phyloP scores from a whole-genome alignment of 805 yeast species.

The Candida pseudofarinosa region DNA sequence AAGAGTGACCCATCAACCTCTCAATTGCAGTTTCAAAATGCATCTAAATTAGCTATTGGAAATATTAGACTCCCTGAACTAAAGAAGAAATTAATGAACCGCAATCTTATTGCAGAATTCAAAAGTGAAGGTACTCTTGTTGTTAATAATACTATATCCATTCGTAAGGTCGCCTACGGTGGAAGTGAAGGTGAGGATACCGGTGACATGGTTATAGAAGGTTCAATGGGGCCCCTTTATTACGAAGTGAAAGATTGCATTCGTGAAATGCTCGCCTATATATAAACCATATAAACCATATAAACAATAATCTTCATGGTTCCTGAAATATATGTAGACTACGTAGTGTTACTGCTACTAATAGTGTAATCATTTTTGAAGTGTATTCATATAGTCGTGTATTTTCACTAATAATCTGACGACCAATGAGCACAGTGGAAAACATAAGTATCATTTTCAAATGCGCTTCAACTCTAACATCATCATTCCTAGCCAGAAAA shows the following conservation, averaged over 20 bases:
- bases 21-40: constrained; percentile 6
- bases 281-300: too few relatives aligned
- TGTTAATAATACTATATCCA: constrained; percentile 70
- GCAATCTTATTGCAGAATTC: constrained; percentile 76
- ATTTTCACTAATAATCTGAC: neutral
- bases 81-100: constrained; percentile 53
- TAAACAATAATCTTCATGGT: too few relatives aligned
- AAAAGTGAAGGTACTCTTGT: constrained; percentile 91
- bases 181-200: constrained; percentile 47
- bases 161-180: constrained; percentile 56
- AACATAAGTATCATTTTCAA: neutral
- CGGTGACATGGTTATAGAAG: constrained; percentile 84
- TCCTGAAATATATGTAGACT: neutral
- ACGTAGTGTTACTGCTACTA: too few relatives aligned
- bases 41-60: constrained; percentile 69
- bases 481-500: neutral
- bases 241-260: constrained; percentile 73
- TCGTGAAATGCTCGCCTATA: constrained; percentile 70
- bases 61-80: constrained; percentile 82
- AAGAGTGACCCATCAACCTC: neutral
- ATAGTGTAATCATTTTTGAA: too few relatives aligned
- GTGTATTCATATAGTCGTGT: neutral
- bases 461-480: too few relatives aligned
- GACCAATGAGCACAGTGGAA: constrained; percentile 10
- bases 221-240: constrained; percentile 68